These are phyloP conservation scores for Saururus chinensis DNA, from an alignment of 164 flowering plant genomes.

Conservation along the genomic window DNA sequence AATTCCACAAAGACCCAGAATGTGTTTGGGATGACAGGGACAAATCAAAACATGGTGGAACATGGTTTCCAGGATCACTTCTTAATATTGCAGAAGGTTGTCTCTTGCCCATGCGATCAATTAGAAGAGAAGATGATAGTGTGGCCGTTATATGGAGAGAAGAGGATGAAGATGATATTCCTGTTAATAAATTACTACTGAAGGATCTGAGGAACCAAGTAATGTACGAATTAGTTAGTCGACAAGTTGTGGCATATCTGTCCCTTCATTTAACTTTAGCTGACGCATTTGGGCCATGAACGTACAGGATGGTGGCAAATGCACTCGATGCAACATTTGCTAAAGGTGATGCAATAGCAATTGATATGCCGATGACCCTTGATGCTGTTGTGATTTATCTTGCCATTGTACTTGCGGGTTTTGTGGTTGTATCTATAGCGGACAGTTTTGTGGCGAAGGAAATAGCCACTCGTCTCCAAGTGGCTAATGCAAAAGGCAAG, in stretches of 20 bases:
- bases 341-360: conserved; percentile 88
- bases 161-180: conserved; percentile 51
- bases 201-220: conserved; percentile 74
- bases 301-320: conserved; percentile 76
- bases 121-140: conserved; percentile 44
- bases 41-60: conserved; percentile 58
- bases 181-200: conserved; percentile 44
- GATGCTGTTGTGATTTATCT: conserved; percentile 75
- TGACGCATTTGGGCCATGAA: too few relatives aligned
- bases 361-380: conserved; percentile 93
- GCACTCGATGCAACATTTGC: conserved; percentile 58
- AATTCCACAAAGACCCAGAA: conserved; percentile 48
- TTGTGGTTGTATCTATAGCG: conserved; percentile 86
- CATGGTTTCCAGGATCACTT: conserved; percentile 77
- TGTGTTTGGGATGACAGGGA: conserved; percentile 55
- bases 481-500: conserved; percentile 82
- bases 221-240: conserved; percentile 32
- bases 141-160: conserved; percentile 76
- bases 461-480: conserved; percentile 71
- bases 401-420: conserved; percentile 74
- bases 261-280: neutral
- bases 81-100: conserved; percentile 88
- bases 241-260: neutral
- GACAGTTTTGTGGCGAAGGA: conserved; percentile 90
- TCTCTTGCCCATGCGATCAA: conserved; percentile 35